phyloP scores from a whole-genome alignment of 352 stramenopile species.

The Aphanomyces invadans region DNA sequence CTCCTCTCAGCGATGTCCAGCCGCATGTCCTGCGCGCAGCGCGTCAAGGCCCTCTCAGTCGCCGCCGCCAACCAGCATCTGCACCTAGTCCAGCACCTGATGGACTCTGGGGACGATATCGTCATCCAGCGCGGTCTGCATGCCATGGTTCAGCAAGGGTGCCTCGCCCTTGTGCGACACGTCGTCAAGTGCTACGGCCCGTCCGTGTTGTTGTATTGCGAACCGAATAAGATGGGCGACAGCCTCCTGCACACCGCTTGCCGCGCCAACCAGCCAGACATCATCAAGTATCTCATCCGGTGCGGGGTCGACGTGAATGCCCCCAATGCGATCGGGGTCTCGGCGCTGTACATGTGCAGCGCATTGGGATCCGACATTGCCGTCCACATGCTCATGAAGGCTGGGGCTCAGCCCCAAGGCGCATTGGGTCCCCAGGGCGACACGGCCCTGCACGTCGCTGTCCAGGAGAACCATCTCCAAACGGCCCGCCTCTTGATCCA shows the following conservation, averaged over 20 bases:
- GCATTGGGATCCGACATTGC: slow-evolving; percentile 56
- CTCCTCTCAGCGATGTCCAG: background rate
- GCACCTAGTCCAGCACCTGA: background rate
- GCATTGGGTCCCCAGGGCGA: slow-evolving; percentile 62
- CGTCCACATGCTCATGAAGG: slow-evolving; percentile 49
- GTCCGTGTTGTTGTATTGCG: slow-evolving; percentile 36
- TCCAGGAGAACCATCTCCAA: slow-evolving; percentile 70
- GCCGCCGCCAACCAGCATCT: background rate
- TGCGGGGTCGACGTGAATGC: slow-evolving; percentile 58
- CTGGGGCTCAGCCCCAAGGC: slow-evolving; percentile 25
- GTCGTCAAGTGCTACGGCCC: slow-evolving; percentile 44
- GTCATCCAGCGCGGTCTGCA: slow-evolving; percentile 61
- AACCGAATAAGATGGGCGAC: slow-evolving; percentile 35
- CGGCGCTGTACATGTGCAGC: slow-evolving; percentile 65
- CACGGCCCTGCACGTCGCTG: slow-evolving; percentile 68
- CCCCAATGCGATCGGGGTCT: slow-evolving; percentile 52
- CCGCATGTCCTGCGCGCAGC: background rate
- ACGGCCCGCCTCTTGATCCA: slow-evolving; percentile 51
- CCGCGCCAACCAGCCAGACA: slow-evolving; percentile 46
- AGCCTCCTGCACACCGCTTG: slow-evolving; percentile 55
- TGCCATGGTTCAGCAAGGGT: slow-evolving; percentile 44
- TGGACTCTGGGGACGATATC: slow-evolving; percentile 40
- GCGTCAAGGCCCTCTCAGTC: background rate
- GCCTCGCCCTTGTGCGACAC: slow-evolving; percentile 47
- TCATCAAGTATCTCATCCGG: slow-evolving; percentile 49